Percentiles rank a stretch among this genome's conserved stretches.
Conservation (phyloP, 345 rosid species). For the Firmiana major region DNA sequence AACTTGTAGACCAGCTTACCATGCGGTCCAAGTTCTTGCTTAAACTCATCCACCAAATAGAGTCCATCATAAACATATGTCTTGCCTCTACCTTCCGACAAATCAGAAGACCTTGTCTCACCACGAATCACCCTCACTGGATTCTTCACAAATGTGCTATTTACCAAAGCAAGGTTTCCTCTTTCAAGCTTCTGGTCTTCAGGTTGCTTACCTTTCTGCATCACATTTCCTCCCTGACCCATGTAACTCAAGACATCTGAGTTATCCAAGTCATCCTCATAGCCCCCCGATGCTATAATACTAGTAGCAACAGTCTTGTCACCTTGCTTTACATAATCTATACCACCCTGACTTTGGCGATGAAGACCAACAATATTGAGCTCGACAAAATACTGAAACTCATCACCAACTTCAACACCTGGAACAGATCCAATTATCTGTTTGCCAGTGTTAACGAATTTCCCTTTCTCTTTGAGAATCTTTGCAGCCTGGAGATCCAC, state of each 20-base stretch:
- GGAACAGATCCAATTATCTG: conserved; percentile 69
- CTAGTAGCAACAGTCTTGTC: conserved; percentile 51
- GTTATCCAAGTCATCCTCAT: conserved; percentile 54
- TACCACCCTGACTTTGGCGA: conserved; percentile 64
- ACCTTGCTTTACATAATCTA: conserved; percentile 52
- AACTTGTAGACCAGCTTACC: conserved; percentile 75
- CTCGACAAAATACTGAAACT: conserved; percentile 70
- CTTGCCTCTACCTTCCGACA: conserved; percentile 32
- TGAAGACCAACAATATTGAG: conserved; percentile 76
- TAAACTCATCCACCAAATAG: conserved; percentile 49
- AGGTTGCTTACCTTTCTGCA: conserved; percentile 46
- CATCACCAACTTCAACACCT: conserved; percentile 81
- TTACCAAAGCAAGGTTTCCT: conserved; percentile 75
- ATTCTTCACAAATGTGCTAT: conserved; percentile 37
- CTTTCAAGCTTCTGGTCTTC: conserved; percentile 70
- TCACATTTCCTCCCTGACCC: conserved; percentile 80
- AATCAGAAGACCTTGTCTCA: conserved; percentile 39
- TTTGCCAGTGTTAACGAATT: conserved; percentile 35
- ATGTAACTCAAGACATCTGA: conserved; percentile 63
- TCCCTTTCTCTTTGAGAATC: conserved; percentile 52
- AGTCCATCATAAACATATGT: conserved; percentile 74
- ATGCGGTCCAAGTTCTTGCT: conserved; percentile 58
- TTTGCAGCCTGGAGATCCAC: conserved; percentile 58
- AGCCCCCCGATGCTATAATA: conserved; percentile 68
- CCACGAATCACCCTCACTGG: conserved; percentile 84